Evolutionary conservation across 345 rosid genomes (phyloP).

Genomic region (Euphorbia peplus): DNA sequence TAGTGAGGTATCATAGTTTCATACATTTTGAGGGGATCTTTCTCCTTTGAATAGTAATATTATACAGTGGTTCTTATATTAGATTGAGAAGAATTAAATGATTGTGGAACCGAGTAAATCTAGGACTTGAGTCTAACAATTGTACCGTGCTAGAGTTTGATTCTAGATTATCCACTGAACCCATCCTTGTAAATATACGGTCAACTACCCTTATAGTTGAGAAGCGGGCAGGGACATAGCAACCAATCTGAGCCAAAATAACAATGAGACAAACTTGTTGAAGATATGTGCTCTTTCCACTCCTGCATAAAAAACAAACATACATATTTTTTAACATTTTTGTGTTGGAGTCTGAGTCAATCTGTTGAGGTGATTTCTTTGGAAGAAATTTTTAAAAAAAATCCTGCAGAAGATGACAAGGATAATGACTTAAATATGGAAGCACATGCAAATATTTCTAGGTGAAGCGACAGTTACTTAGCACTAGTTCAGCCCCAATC

Average conservation of each 20-base stretch:
- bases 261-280: conserved; percentile 90
- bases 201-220: conserved; percentile 77
- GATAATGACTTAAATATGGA: neutral
- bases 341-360: neutral
- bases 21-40: neutral
- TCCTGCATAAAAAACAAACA: conserved; percentile 59
- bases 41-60: neutral
- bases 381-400: no score
- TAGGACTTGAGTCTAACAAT: neutral
- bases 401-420: neutral
- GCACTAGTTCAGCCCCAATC: neutral
- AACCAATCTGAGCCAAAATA: conserved; percentile 95
- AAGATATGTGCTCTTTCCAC: conserved; percentile 98
- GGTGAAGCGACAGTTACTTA: no score
- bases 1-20: neutral
- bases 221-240: conserved; percentile 90
- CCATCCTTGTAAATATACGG: conserved; percentile 97
- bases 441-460: neutral
- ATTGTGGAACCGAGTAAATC: neutral
- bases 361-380: neutral
- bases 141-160: conserved; percentile 92
- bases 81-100: neutral
- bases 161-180: conserved; percentile 78
- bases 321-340: neutral
- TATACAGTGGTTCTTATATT: neutral